phyloP scores from a whole-genome alignment of 1,284 basidiomycete genomes.

The Vanrija pseudolonga region DNA sequence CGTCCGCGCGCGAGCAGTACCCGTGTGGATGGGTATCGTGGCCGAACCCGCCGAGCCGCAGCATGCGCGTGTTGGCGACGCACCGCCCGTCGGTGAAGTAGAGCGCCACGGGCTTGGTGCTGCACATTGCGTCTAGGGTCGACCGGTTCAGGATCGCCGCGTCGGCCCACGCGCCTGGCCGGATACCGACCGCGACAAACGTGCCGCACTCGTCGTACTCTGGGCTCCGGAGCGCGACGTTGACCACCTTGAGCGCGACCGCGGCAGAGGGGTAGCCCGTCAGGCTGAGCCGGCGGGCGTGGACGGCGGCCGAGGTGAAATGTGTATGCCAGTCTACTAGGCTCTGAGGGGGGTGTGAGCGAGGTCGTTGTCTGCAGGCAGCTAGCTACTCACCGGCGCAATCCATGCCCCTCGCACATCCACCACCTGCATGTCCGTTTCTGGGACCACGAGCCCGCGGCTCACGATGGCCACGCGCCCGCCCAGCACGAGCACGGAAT shows the following conservation, averaged over 20 bases:
- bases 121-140: constrained; percentile 20
- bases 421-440: not conserved
- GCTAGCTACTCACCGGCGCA: not conserved
- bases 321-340: constrained; percentile 33
- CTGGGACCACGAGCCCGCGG: not conserved
- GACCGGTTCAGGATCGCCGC: constrained; percentile 21
- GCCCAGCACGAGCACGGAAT: constrained; percentile 13
- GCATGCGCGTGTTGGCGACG: constrained; percentile 25
- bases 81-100: constrained; percentile 32
- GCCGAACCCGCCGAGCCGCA: constrained; percentile 17
- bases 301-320: constrained; percentile 24
- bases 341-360: not conserved
- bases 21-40: constrained; percentile 14
- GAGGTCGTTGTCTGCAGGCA: not conserved
- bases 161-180: constrained; percentile 33
- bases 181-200: constrained; percentile 21
- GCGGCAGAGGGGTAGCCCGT: constrained; percentile 16
- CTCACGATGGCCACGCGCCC: constrained; percentile 13
- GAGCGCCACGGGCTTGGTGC: constrained; percentile 24
- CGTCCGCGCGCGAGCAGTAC: constrained; percentile 25
- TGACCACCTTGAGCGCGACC: constrained; percentile 19
- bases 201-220: constrained; percentile 13
- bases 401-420: constrained; percentile 10
- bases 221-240: constrained; percentile 5
- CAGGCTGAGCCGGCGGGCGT: constrained; percentile 20